A percentile compares a stretch with the other conserved stretches of the same genome.
phyloP scores from a whole-genome alignment of 352 stramenopile species.

The Globisporangium irregulare region DNA sequence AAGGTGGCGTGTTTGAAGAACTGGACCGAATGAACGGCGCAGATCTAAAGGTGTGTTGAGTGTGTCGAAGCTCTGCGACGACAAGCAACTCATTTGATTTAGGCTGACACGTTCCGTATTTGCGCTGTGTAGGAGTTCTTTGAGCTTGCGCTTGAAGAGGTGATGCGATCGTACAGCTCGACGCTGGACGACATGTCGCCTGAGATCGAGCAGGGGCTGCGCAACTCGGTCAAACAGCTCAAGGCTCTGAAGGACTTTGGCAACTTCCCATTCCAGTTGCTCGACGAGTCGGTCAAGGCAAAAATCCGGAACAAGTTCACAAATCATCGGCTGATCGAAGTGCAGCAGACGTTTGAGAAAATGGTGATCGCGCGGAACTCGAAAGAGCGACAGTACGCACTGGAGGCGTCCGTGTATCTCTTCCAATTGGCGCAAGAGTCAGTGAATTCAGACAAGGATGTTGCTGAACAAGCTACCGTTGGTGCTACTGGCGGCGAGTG shows the following conservation, averaged over 20 bases:
- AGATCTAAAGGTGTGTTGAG: conserved; percentile 51
- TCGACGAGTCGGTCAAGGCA: conserved; percentile 39
- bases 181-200: conserved; percentile 61
- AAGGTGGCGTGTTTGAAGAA: conserved; percentile 54
- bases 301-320: conserved; percentile 49
- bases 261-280: conserved; percentile 41
- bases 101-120: not conserved
- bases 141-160: conserved; percentile 57
- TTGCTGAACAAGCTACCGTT: conserved; percentile 8
- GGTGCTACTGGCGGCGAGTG: not conserved
- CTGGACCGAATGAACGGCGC: conserved; percentile 70
- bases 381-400: conserved; percentile 47
- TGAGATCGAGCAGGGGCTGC: conserved; percentile 45
- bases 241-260: conserved; percentile 49
- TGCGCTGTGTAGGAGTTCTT: conserved; percentile 53
- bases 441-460: conserved; percentile 9
- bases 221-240: conserved; percentile 39
- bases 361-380: conserved; percentile 52
- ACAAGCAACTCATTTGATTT: no score
- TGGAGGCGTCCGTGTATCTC: conserved; percentile 54
- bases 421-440: conserved; percentile 67
- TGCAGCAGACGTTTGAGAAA: conserved; percentile 66
- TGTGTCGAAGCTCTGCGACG: not conserved
- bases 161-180: conserved; percentile 45
- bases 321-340: conserved; percentile 57